Percentiles rank a stretch among this genome's conserved stretches.
phyloP scores from a whole-genome alignment of 2,329 filamentous ascomycete genomes.

The Juglanconis oblonga region DNA sequence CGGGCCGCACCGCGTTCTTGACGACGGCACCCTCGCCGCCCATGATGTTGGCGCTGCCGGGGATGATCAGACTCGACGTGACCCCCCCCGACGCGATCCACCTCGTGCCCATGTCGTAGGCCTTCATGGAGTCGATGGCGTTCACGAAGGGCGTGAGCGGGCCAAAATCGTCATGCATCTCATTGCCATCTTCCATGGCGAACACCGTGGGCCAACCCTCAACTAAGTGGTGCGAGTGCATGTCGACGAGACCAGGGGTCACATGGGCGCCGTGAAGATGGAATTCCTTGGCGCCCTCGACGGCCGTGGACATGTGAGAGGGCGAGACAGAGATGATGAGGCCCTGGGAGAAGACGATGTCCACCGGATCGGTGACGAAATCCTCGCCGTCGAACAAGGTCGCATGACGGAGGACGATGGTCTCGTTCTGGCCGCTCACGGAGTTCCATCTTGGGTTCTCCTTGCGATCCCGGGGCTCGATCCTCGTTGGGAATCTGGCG shows the following conservation, averaged over 20 bases:
- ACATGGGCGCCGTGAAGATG: slow-evolving; percentile 36
- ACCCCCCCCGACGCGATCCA: slow-evolving; percentile 42
- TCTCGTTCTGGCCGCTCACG: slow-evolving; percentile 33
- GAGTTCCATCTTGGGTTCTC: slow-evolving; percentile 39
- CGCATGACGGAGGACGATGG: slow-evolving; percentile 36
- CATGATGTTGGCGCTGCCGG: slow-evolving; percentile 42
- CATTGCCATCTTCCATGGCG: slow-evolving; percentile 35
- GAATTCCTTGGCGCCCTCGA: slow-evolving; percentile 21
- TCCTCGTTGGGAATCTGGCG: not conserved
- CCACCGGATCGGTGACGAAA: slow-evolving; percentile 30
- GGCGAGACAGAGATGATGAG: slow-evolving; percentile 31
- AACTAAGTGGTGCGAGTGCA: slow-evolving; percentile 42
- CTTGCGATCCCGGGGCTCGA: slow-evolving; percentile 6
- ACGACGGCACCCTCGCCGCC: slow-evolving; percentile 41
- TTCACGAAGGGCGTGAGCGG: slow-evolving; percentile 37
- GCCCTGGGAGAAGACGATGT: slow-evolving; percentile 37
- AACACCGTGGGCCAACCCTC: slow-evolving; percentile 30
- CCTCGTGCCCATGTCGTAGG: slow-evolving; percentile 35
- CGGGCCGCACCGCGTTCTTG: slow-evolving; percentile 36
- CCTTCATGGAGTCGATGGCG: slow-evolving; percentile 38
- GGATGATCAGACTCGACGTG: slow-evolving; percentile 43
- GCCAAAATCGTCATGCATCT: slow-evolving; percentile 29
- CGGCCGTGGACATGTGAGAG: slow-evolving; percentile 15
- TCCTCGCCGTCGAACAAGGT: slow-evolving; percentile 42
- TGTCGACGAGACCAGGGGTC: slow-evolving; percentile 43